Evolutionary conservation across 495 filamentous ascomycete species (phyloP), one percentile per base, ranked within the genome.

Genomic region (Aspergillus coremiiformis): DNA sequence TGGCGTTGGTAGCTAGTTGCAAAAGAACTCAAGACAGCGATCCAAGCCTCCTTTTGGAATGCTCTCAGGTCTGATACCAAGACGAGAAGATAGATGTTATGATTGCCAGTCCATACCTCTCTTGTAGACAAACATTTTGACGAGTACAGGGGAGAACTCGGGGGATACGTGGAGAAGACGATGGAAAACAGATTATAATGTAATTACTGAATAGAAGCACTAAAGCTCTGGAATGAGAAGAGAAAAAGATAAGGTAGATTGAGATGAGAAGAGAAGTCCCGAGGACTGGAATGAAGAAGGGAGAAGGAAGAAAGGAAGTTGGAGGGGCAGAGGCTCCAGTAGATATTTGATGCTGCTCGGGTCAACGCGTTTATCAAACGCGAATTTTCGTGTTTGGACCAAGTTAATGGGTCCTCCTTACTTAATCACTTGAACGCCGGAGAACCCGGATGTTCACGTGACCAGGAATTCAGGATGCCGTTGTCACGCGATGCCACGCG

Each of bases 81-180:
- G 11, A 1, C 11, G 21, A n/a, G 21, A 19, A 6, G 37, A 41
- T 41, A 41, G 15, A 11, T 26, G 5, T 32, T 15, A 47, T 6
- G 39, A 46, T 39, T 20, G 35, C 39, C 51, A 37, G 49, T 57
- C 71, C 82, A 62, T 77, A 85, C 82, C 81, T 72, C 82, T 76
- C 73, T 85, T 85, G 69, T 78, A 84, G 61, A 85, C 82, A 71
- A 81, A 85, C 82, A 85, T 85, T 30, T 61, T 78, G 59, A 47
- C 46, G 32, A 35, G 42, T 42, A 26, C 35, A 35, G 48, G 45
- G 47, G 24, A 26, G 47, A 15, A 37, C 39, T 49, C 41, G 49
- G 35, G 42, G 46, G 41, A 52, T 47, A 21, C 35, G 49, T 47
- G 41, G 41, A 56, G 44, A 58, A 52, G 14, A 49, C 43, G 44